phyloP scores from a whole-genome alignment of 2,329 filamentous ascomycete species.

The Beauveria pseudobassiana region DNA sequence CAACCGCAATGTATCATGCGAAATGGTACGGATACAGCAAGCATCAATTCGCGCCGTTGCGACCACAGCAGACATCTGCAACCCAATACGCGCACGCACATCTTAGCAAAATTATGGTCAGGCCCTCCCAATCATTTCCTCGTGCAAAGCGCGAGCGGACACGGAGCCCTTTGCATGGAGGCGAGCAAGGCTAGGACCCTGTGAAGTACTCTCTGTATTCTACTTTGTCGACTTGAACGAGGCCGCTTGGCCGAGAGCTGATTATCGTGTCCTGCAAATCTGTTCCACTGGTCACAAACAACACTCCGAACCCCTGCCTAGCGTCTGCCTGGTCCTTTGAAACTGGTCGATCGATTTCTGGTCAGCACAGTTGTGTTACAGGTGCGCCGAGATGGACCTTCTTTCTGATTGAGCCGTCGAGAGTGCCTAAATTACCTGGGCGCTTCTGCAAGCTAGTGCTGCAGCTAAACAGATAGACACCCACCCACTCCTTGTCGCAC shows the following conservation, averaged over 20 bases:
- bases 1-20: background rate
- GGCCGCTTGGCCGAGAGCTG: background rate
- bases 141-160: too few species aligned
- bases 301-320: background rate
- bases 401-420: conserved; percentile 3
- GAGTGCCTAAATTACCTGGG: background rate
- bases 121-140: background rate
- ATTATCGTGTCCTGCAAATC: background rate
- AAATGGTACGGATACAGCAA: background rate
- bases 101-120: background rate
- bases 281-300: background rate
- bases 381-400: background rate
- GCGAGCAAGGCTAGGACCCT: background rate
- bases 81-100: background rate
- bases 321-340: background rate
- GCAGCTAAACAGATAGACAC: background rate
- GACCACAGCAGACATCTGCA: background rate
- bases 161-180: background rate
- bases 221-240: too few species aligned
- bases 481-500: background rate
- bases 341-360: conserved; percentile 11
- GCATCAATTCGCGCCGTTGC: background rate
- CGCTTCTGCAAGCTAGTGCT: conserved; percentile 1
- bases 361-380: background rate
- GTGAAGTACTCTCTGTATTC: background rate